Evolutionary conservation across 129 eudicot species (phyloP), one percentile per base, ranked within the genome.

Genomic region (Helichrysum umbraculigerum): DNA sequence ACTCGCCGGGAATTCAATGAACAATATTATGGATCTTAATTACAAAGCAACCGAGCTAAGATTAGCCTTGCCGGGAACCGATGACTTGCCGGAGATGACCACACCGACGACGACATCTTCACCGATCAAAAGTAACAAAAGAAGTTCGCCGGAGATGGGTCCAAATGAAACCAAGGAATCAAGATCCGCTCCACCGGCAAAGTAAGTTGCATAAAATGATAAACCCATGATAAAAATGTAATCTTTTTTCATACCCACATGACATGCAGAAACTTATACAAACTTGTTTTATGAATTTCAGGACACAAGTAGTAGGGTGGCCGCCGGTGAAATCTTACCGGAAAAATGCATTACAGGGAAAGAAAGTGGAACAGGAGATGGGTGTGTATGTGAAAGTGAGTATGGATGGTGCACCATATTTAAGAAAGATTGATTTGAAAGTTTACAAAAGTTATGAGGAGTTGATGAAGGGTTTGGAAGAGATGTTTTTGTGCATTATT

Each of bases 221-320:
- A 4, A 42, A 32, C 39, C 34, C 42, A 35, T 56, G 21, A 56
- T 25, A 3, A 57, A 68, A 4, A 1, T 12, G 1, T 41, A 7
- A 70, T 17, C 7, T 4, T 72, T 59, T 74, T 65, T 35, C 3
- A 15, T 42, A 56, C 25, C 41, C 6, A 52, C 34, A 70, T 20
- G 62, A 52, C 34, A 70, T 20, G 62, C 73, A 64, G 41, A 73
- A 64, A 71, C 65, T 71, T 37, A 69, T 58, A 66, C 61, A 56
- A 61, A 56, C 19, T 63, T 66, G 74, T 42, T 66, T 60, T 15
- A 50, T 34, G 14, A 32, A 57, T 75, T 81, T 80, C 85, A 91
- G 97, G 88, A 80, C 86, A 69, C 97, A 89, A 87, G 90, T 87
- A 4, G 96, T 92, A 7, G 97, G 97, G 10, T 92, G 97, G 97